Evolutionary conservation across 2,329 filamentous ascomycete genomes (phyloP), one percentile per base, ranked within the genome.

Genomic region (Fusarium sp.): DNA sequence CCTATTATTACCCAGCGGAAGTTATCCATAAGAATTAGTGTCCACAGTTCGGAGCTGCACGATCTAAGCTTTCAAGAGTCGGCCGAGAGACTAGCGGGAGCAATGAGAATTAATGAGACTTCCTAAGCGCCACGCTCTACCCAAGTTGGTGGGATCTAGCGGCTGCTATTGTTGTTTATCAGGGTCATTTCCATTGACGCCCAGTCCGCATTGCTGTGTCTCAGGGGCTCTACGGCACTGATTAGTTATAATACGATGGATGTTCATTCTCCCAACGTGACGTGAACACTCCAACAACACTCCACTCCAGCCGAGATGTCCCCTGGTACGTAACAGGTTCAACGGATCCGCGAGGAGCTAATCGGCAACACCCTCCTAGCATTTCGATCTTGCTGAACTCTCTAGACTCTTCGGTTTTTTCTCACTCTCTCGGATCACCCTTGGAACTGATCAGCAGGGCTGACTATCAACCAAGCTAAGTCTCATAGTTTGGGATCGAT

Each of bases 231-330:
- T 59, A 59, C 33, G 45, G 31, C 37, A 18, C 42, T 60, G 31
- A 35, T 48, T 33, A 27, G 19, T n/a, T 29, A 46, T 21, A 11
- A 55, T 18, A 61, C 60, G 66, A 63, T 60, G 60, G 39, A 63
- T 42, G 57, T 60, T 56, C 25, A 49, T 59, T 63, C 59, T 73
- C 64, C 41, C 65, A 60, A 46, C 62, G 57, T 75, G 75, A 72
- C 70, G 60, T 67, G 67, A 73, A 66, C 58, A 39, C 39, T 62
- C 61, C 45, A 45, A 56, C 60, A 49, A 45, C 58, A 60, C 72
- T 60, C 66, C 65, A 63, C 69, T 41, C 33, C 46, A 46, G 59
- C 63, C 58, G 65, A 70, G 55, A 72, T 73, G 66, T 61, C 51
- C 67, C 71, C 63, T 70, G 57, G 57, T 60, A 49, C 16, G 23